A percentile compares a stretch with the other conserved stretches of the same genome.
Conservation (phyloP, 768 basidiomycete genomes). For the Lyophyllum decastes region DNA sequence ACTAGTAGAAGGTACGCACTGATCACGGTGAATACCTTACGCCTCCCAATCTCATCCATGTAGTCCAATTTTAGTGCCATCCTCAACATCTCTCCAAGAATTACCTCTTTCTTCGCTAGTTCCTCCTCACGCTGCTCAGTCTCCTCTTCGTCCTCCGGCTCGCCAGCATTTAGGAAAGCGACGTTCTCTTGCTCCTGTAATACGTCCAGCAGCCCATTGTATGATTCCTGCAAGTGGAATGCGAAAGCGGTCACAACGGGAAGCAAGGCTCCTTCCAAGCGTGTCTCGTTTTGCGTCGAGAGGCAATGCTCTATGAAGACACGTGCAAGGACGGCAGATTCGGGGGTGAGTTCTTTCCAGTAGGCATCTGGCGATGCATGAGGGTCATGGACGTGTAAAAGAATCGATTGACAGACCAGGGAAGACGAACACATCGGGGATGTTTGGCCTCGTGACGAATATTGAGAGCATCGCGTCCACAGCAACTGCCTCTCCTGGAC, state of each 20-base stretch:
- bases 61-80: slow-evolving; percentile 88
- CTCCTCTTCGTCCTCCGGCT: slow-evolving; percentile 43
- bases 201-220: slow-evolving; percentile 56
- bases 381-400: background rate
- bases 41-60: slow-evolving; percentile 89
- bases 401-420: slow-evolving; percentile 48
- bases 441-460: slow-evolving; percentile 70
- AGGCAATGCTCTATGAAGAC: slow-evolving; percentile 85
- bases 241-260: slow-evolving; percentile 94
- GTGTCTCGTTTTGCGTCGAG: slow-evolving; percentile 56
- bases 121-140: slow-evolving; percentile 57
- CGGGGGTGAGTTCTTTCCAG: slow-evolving; percentile 77
- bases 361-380: slow-evolving; percentile 53
- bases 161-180: slow-evolving; percentile 30
- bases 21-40: slow-evolving; percentile 88
- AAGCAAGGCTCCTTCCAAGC: slow-evolving; percentile 66
- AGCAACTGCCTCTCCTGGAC: slow-evolving; percentile 68
- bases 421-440: slow-evolving; percentile 74
- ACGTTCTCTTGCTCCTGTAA: slow-evolving; percentile 43
- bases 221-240: slow-evolving; percentile 77
- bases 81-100: slow-evolving; percentile 79
- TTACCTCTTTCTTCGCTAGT: slow-evolving; percentile 63
- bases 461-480: slow-evolving; percentile 82
- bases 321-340: slow-evolving; percentile 81
- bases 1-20: slow-evolving; percentile 50